Evolutionary conservation across 1,284 basidiomycete species (phyloP), one percentile per base, ranked within the genome.

Genomic region (Ganoderma meredithae): DNA sequence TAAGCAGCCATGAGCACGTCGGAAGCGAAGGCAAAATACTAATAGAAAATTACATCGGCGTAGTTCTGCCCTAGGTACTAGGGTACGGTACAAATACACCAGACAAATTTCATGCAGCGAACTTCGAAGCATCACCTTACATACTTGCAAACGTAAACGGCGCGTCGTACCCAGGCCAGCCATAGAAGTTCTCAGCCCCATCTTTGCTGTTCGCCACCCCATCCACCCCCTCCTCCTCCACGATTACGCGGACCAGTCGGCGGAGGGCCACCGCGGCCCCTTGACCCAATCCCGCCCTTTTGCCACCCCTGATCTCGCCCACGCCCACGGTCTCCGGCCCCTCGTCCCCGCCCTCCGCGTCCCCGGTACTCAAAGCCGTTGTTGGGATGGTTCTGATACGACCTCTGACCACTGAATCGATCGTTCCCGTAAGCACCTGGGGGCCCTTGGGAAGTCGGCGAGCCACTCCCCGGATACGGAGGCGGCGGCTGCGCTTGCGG

Each of bases 231-330:
- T 10, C 64, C 62, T 1, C 56, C 65, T 36, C 67, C 67, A 6
- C 74, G 67, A 67, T 72, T 72, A 4, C 73, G 66, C 31, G 69
- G 60, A 17, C 70, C 70, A 44, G 70, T 70, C 4, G 67, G 63
- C n/a, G 55, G 62, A 12, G 64, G 64, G 6, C 74, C 73, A 19
- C 74, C 74, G 12, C 76, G 65, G 6, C 77, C 77, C n/a, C 76
- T 66, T 19, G 73, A 9, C 22, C 47, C 47, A 49, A 49, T 72
- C n/a, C 73, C 40, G 31, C 69, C 69, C 44, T 76, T 76, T 60
- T 81, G 81, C 89, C 89, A 90, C 7, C 88, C 89, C 47, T 86
- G 82, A 72, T 90, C 89, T n/a, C 85, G 75, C 13, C 80, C 77
- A 25, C 82, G 75, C 1, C 83, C 81, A 41, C 73, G 70, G 36